These are phyloP conservation scores for Pestalotiopsis sp. DNA, from an alignment of 2,329 filamentous ascomycete species.

Conservation along the genomic window DNA sequence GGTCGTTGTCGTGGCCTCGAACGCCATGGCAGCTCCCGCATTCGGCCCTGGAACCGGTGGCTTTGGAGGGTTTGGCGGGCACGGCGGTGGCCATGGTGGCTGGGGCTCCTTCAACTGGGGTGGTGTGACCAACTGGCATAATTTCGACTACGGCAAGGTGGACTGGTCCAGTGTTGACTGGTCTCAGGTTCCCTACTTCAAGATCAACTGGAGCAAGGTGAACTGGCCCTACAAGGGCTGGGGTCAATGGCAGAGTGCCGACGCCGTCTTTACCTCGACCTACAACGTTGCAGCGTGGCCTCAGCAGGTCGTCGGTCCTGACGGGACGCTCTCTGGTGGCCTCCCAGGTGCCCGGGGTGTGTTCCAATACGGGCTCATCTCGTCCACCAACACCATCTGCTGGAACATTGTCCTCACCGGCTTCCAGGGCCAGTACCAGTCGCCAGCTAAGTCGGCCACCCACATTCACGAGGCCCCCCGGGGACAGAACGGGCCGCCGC, in stretches of 20 bases:
- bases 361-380: conserved; percentile 58
- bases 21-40: not conserved
- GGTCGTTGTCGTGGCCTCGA: not conserved
- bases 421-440: conserved; percentile 53
- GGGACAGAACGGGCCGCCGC: conserved; percentile 51
- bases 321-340: conserved; percentile 38
- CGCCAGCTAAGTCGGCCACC: conserved; percentile 53
- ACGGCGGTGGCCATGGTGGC: not conserved
- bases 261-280: conserved; percentile 47
- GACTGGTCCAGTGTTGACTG: conserved; percentile 10
- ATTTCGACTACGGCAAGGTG: conserved; percentile 1
- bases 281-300: conserved; percentile 51
- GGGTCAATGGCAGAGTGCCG: conserved; percentile 4
- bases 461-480: conserved; percentile 54
- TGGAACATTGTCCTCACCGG: conserved; percentile 53
- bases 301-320: conserved; percentile 49
- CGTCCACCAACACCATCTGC: conserved; percentile 43
- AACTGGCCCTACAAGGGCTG: conserved; percentile 1
- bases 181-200: not conserved
- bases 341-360: conserved; percentile 46
- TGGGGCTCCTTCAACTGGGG: not conserved
- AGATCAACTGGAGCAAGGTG: conserved; percentile 7
- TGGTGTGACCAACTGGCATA: not conserved
- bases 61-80: not conserved
- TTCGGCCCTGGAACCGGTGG: not conserved